phyloP scores from a whole-genome alignment of 768 basidiomycete species.

The Cyathus striatus region DNA sequence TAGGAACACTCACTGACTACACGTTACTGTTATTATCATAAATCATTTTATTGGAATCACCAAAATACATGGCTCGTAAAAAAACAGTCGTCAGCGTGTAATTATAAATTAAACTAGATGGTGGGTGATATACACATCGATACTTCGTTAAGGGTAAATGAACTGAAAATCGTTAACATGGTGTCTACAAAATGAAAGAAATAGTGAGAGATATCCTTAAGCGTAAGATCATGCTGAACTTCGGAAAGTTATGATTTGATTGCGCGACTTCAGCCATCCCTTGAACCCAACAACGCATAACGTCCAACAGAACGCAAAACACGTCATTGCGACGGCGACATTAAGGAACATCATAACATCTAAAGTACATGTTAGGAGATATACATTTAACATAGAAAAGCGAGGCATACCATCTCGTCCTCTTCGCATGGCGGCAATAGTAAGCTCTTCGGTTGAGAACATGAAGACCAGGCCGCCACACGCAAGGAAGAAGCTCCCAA shows the following conservation, averaged over 20 bases:
- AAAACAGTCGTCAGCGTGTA: neutral
- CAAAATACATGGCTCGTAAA: too few relatives aligned
- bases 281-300: conserved; percentile 73
- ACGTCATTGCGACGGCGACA: conserved; percentile 80
- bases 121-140: conserved; percentile 1
- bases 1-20: conserved; percentile 75
- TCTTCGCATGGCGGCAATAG: conserved; percentile 86
- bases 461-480: conserved; percentile 90
- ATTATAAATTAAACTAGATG: neutral
- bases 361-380: conserved; percentile 17
- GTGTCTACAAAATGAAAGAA: neutral
- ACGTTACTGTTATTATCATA: conserved; percentile 20
- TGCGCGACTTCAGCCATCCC: conserved; percentile 63
- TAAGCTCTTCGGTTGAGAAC: conserved; percentile 85
- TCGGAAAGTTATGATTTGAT: conserved; percentile 24
- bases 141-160: neutral
- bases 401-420: conserved; percentile 68
- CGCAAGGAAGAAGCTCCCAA: conserved; percentile 83
- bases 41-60: neutral
- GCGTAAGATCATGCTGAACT: conserved; percentile 13
- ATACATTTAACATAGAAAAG: neutral
- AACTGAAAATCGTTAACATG: neutral
- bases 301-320: conserved; percentile 83
- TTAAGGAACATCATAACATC: conserved; percentile 91
- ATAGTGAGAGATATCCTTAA: neutral